Evolutionary conservation across 2,329 filamentous ascomycete species (phyloP), one percentile per base, ranked within the genome.

Genomic region (Chaetomiaceae sp.): DNA sequence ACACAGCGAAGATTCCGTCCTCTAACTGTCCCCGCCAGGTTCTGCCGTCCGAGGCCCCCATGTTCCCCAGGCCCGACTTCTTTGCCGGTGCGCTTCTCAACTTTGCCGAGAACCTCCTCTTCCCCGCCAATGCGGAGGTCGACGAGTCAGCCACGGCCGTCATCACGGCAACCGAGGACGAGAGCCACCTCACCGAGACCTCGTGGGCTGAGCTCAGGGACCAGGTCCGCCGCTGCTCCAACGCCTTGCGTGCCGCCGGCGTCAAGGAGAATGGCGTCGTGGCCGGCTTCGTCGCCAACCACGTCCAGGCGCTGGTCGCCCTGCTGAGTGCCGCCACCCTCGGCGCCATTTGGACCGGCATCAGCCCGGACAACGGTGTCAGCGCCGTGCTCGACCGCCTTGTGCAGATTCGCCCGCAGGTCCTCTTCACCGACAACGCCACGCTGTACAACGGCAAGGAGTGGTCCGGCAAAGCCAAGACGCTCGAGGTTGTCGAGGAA

Each of bases 21-120:
- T n/a, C n/a, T n/a, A n/a, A n/a, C n/a, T n/a, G n/a, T n/a, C n/a
- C n/a, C 38, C 38, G 23, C 45, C 37, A 91, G 84, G 85, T 89
- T 37, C 73, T 96, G 16, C 80, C 86, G 20, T 66, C 77, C 35
- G 69, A 80, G 48, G 78, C 82, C 5, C 75, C 81, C 41, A 87
- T 97, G 78, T 97, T 90, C 62, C 92, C 92, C 20, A 83, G 89
- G 20, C 91, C 92, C 7, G 74, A 83, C 53, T 97, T 96, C 74
- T 97, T 96, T 67, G 68, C 82, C 50, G 85, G 85, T 9, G 80
- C 87, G 13, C 82, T 75, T 51, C 75, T 97, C 58, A 99, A 97
- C 68, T 97, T 96, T 66, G 91, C 92, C 21, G 89, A 97, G 71
- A 99, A 99, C 66, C 75, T 97, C 48, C 81, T 99, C 3, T 96